Evolutionary conservation across 1,284 basidiomycete genomes (phyloP).

Genomic region (Xerocomus amazonicus): DNA sequence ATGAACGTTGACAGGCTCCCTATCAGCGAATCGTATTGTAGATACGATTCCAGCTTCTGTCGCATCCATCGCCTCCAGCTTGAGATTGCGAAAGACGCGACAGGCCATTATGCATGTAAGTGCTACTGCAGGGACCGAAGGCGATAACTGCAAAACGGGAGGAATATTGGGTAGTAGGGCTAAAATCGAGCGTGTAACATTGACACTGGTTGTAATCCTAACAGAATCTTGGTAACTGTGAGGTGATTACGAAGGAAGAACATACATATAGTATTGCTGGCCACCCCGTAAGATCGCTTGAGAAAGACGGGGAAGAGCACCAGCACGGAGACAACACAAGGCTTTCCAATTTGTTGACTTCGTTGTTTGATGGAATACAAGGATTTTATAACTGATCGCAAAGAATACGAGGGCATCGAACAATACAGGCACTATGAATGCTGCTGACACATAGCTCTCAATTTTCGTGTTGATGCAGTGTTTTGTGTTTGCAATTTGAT

Average conservation of each 20-base stretch:
- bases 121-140: conserved; percentile 24
- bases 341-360: conserved; percentile 8
- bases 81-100: conserved; percentile 36
- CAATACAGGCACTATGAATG: conserved; percentile 22
- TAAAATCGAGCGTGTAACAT: conserved; percentile 11
- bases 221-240: neutral
- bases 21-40: conserved; percentile 19
- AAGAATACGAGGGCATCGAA: conserved; percentile 31
- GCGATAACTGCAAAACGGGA: conserved; percentile 15
- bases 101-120: conserved; percentile 33
- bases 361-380: conserved; percentile 7
- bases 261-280: conserved; percentile 32
- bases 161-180: conserved; percentile 5
- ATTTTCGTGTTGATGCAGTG: conserved; percentile 18
- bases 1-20: conserved; percentile 1
- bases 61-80: conserved; percentile 11
- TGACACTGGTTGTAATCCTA: conserved; percentile 25
- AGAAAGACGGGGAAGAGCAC: conserved; percentile 28
- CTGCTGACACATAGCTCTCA: conserved; percentile 16
- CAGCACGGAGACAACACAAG: neutral
- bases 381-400: conserved; percentile 26
- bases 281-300: conserved; percentile 28
- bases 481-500: conserved; percentile 23
- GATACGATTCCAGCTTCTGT: conserved; percentile 13
- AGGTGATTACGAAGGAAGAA: neutral